A percentile compares a stretch with the other conserved stretches of the same genome.
Evolutionary conservation across 2,329 filamentous ascomycete species (phyloP).

Genomic region (Fusarium temperatum): DNA sequence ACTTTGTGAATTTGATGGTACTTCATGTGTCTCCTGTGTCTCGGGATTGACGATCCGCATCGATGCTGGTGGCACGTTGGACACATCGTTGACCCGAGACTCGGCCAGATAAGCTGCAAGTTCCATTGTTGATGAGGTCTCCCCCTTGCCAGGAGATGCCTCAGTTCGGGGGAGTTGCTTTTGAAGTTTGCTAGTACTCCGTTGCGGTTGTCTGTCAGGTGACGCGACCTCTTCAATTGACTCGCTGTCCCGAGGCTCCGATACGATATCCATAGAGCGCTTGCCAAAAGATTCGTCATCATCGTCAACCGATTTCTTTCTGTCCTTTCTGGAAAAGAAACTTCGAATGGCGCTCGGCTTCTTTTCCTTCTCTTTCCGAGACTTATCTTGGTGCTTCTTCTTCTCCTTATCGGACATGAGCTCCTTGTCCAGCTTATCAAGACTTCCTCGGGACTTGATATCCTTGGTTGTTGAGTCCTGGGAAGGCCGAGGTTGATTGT

Average conservation of each 20-base stretch:
- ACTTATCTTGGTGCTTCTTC: conserved; percentile 76
- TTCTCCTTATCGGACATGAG: conserved; percentile 75
- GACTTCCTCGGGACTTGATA: conserved; percentile 68
- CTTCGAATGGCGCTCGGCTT: conserved; percentile 66
- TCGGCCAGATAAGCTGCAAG: conserved; percentile 56
- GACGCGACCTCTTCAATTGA: conserved; percentile 55
- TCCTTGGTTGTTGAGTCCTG: conserved; percentile 58
- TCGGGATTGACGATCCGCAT: conserved; percentile 68
- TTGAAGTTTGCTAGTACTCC: conserved; percentile 73
- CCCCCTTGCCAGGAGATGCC: conserved; percentile 56
- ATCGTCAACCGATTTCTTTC: conserved; percentile 64
- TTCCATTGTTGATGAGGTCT: conserved; percentile 51
- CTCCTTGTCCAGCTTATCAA: conserved; percentile 72
- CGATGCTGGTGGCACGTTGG: conserved; percentile 64
- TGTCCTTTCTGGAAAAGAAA: conserved; percentile 71
- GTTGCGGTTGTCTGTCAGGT: conserved; percentile 61
- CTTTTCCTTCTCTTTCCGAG: conserved; percentile 77
- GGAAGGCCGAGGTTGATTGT: conserved; percentile 67
- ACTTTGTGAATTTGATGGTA: conserved; percentile 45
- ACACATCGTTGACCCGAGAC: conserved; percentile 59
- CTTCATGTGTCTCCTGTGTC: conserved; percentile 53
- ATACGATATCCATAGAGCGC: conserved; percentile 65
- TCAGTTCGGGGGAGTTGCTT: conserved; percentile 68
- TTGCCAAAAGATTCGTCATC: conserved; percentile 71
- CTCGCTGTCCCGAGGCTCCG: conserved; percentile 56